Base-by-base conservation (phyloP, 2,329 filamentous ascomycete genomes). In the Apiospora marii region DNA sequence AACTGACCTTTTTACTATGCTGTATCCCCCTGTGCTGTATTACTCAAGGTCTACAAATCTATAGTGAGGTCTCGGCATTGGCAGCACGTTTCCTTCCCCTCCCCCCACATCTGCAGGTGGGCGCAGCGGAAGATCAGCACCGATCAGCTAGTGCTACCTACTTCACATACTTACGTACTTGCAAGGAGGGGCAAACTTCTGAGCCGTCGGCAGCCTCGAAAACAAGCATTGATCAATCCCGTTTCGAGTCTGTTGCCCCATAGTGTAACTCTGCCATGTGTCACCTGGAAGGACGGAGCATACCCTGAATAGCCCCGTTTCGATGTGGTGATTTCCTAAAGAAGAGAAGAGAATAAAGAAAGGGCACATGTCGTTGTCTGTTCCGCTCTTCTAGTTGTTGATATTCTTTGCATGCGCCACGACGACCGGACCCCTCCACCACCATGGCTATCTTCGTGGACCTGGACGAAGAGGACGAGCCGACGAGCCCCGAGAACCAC, bases 361-460 rank as follows among this genome's bases (percentile, higher is more conserved):
- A 34, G 53, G 53, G 27, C 30, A 58, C 53, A 1, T 19, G 12
- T 51, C 49, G 37, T 70, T 48, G 30, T 70, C 37, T 41, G 37
- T 34, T 37, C 19, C 68, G 27, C 4, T 30, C 30, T 61, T 51
- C 24, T 19, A 14, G 37, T 30, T 64, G 16, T 30, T 51, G 30
- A 24, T 67, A 41, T 67, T 68, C 10, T 64, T 41, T 64, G 58
- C 58, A 41, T 64, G 58, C 58, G 30, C 58, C 69, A 51, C 69
- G 37, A 64, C 49, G 37, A 64, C 49, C 49, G 46, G 43, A 68
- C 67, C 70, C 30, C 30, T 22, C 58, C 49, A 41, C 68, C 72
- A 73, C 68, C 72, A 81, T 81, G 80, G 80, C 79, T n/a, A 72
- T 81, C 68, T 81, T 81, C 71, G 80, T 81, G 70, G 80, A 81